Conservation (phyloP, 2,329 filamentous ascomycete genomes). For the Tolypocladium paradoxum region DNA sequence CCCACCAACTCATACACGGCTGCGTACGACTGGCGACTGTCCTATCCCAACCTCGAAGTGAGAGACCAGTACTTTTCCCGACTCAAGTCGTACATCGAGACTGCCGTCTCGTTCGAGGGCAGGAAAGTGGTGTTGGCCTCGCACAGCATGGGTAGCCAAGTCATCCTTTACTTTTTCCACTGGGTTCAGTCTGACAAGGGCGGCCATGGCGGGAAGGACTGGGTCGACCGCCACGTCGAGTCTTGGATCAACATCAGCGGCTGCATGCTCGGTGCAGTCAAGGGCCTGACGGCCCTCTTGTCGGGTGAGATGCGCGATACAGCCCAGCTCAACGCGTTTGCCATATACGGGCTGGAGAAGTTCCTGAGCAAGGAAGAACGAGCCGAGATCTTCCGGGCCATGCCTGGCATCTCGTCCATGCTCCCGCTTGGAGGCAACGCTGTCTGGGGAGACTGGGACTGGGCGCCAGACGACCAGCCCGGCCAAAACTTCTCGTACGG, state of each 20-base stretch:
- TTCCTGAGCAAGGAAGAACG: conserved; percentile 86
- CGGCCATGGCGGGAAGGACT: conserved; percentile 70
- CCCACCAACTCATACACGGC: conserved; percentile 64
- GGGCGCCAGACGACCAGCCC: conserved; percentile 77
- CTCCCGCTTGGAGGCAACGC: conserved; percentile 85
- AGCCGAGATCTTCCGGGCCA: conserved; percentile 87
- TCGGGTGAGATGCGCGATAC: conserved; percentile 99
- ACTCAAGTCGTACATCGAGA: conserved; percentile 83
- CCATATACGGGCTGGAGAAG: conserved; percentile 92
- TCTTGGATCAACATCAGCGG: conserved; percentile 98
- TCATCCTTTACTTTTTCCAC: conserved; percentile 73
- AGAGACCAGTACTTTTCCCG: conserved; percentile 91
- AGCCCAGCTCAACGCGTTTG: conserved; percentile 89
- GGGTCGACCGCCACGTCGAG: conserved; percentile 85
- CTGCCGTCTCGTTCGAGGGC: conserved; percentile 59
- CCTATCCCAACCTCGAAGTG: conserved; percentile 79
- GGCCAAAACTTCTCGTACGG: conserved; percentile 67
- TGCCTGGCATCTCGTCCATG: conserved; percentile 97
- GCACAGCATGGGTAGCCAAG: conserved; percentile 96
- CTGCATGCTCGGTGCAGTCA: conserved; percentile 92
- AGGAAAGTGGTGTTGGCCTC: conserved; percentile 80
- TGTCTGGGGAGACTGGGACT: conserved; percentile 84
- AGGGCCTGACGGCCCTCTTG: conserved; percentile 79
- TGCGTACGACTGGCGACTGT: conserved; percentile 83
- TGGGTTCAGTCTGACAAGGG: conserved; percentile 71